These are phyloP conservation scores for Aureobasidium subglaciale DNA, from an alignment of 2,329 filamentous ascomycete species.

Conservation along the genomic window DNA sequence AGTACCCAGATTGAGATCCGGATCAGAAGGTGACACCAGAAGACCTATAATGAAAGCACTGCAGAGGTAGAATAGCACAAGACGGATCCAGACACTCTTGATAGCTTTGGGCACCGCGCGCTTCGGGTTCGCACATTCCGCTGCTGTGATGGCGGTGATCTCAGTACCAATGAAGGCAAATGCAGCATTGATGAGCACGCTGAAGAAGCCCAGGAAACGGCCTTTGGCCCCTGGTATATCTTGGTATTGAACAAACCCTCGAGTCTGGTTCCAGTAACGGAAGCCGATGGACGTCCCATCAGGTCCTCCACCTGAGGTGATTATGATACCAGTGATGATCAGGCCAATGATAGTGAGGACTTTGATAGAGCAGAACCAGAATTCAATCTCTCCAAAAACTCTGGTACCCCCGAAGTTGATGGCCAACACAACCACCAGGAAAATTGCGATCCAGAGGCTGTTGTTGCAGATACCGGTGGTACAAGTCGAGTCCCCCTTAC, in stretches of 20 bases:
- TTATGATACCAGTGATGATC: slow-evolving; percentile 56
- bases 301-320: slow-evolving; percentile 48
- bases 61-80: slow-evolving; percentile 34
- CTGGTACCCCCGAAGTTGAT: slow-evolving; percentile 66
- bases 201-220: slow-evolving; percentile 55
- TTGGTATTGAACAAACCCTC: slow-evolving; percentile 30
- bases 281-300: slow-evolving; percentile 51
- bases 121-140: slow-evolving; percentile 43
- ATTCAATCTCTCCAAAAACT: slow-evolving; percentile 70
- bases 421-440: slow-evolving; percentile 52
- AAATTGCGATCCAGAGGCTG: slow-evolving; percentile 25
- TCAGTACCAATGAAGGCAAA: slow-evolving; percentile 61
- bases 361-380: slow-evolving; percentile 68
- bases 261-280: slow-evolving; percentile 38
- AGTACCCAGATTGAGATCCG: background rate
- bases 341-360: slow-evolving; percentile 50
- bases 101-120: slow-evolving; percentile 26
- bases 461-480: slow-evolving; percentile 13
- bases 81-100: slow-evolving; percentile 14
- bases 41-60: slow-evolving; percentile 3
- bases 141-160: slow-evolving; percentile 51
- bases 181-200: slow-evolving; percentile 57
- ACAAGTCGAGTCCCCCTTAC: slow-evolving; percentile 17
- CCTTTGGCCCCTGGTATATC: slow-evolving; percentile 40
- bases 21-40: slow-evolving; percentile 8